A percentile compares a stretch with the other conserved stretches of the same genome.
Evolutionary conservation across 2,329 filamentous ascomycete species (phyloP).

Genomic region (Cordyceps cicadae): DNA sequence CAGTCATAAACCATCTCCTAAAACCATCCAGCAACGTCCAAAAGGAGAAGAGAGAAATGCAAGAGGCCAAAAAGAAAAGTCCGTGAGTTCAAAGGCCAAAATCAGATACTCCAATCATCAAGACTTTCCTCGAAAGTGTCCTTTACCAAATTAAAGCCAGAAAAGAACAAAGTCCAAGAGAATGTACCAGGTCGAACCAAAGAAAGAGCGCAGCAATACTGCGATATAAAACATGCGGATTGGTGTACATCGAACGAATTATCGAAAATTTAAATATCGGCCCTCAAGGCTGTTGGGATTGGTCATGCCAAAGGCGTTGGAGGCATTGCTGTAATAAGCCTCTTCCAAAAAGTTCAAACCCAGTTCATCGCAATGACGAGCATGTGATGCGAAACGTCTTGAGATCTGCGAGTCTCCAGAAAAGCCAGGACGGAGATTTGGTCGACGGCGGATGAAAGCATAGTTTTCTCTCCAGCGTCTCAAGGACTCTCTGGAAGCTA

Average conservation of each 20-base stretch:
- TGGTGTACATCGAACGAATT: neutral
- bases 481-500: slow-evolving; percentile 39
- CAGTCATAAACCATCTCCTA: neutral
- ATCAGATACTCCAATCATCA: slow-evolving; percentile 11
- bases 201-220: neutral
- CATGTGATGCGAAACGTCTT: slow-evolving; percentile 20
- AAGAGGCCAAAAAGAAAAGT: neutral
- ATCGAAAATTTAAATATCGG: slow-evolving; percentile 13
- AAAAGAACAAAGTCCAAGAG: slow-evolving; percentile 2
- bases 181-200: neutral
- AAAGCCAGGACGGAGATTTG: slow-evolving; percentile 29
- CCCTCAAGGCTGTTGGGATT: slow-evolving; percentile 4
- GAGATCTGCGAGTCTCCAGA: slow-evolving; percentile 21
- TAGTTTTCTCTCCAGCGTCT: slow-evolving; percentile 41
- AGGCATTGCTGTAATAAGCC: slow-evolving; percentile 11
- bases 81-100: slow-evolving; percentile 7
- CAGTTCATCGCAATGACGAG: slow-evolving; percentile 2
- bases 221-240: neutral
- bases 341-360: slow-evolving; percentile 10
- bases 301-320: slow-evolving; percentile 13
- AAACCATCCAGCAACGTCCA: neutral
- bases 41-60: neutral
- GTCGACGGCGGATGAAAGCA: slow-evolving; percentile 32
- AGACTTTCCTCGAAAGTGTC: neutral
- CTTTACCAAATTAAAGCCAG: slow-evolving; percentile 10